Evolutionary conservation across 2,329 filamentous ascomycete genomes (phyloP).

Genomic region (Talaromyces sp.): DNA sequence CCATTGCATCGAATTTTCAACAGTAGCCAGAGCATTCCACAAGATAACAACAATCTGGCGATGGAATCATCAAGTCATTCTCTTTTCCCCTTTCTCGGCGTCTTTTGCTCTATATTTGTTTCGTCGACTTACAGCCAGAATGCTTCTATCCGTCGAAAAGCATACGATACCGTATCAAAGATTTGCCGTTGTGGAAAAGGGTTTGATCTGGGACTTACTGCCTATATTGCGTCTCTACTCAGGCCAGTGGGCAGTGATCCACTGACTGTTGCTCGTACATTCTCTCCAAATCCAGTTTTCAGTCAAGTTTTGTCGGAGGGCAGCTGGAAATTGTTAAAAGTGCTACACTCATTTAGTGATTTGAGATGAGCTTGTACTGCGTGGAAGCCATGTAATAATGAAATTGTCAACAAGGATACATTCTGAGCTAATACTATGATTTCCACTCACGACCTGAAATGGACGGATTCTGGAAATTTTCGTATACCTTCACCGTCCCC

Average conservation of each 20-base stretch:
- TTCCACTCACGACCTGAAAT: background rate
- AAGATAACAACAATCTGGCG: background rate
- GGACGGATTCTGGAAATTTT: background rate
- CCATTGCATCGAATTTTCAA: conserved; percentile 6
- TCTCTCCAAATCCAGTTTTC: background rate
- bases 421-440: background rate
- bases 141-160: conserved; percentile 1
- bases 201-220: conserved; percentile 7
- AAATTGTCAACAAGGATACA: background rate
- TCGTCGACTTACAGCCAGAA: conserved; percentile 4
- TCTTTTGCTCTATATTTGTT: conserved; percentile 14
- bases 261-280: background rate
- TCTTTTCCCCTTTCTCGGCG: conserved; percentile 10
- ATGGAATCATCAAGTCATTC: background rate
- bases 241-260: background rate
- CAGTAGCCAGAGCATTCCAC: background rate
- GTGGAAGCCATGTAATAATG: background rate
- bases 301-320: background rate
- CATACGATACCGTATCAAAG: background rate
- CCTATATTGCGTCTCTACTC: conserved; percentile 11
- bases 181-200: conserved; percentile 10
- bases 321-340: background rate
- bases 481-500: conserved; percentile 9
- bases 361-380: background rate
- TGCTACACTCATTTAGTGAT: background rate